Evolutionary conservation across 306 rosid genomes (phyloP).

Genomic region (Fagus sylvatica): DNA sequence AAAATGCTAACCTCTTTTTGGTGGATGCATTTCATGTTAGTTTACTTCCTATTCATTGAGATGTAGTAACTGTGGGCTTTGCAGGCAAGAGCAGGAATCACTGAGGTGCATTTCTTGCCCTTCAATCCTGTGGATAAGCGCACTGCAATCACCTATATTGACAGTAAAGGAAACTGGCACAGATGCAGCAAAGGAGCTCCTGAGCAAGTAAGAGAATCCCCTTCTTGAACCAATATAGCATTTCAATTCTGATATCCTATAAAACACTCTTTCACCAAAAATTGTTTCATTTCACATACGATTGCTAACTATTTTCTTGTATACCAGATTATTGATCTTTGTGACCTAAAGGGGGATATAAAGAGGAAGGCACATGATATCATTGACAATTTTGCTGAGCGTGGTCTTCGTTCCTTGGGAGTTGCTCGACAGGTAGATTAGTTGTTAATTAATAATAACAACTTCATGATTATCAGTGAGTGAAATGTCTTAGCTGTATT

Average conservation of each 20-base stretch:
- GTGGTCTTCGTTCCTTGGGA: slow-evolving; percentile 85
- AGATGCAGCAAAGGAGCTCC: slow-evolving; percentile 96
- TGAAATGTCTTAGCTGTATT: background rate
- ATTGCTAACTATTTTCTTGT: slow-evolving; percentile 10
- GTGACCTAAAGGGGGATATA: slow-evolving; percentile 59
- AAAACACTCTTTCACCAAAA: background rate
- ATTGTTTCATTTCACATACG: background rate
- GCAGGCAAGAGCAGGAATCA: slow-evolving; percentile 89
- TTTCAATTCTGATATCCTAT: background rate
- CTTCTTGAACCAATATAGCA: background rate
- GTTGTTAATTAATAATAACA: slow-evolving; percentile 2
- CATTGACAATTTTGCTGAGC: slow-evolving; percentile 69
- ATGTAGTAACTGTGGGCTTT: slow-evolving; percentile 9
- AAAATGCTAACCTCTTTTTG: background rate
- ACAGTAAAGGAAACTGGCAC: slow-evolving; percentile 61
- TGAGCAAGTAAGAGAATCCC: slow-evolving; percentile 60
- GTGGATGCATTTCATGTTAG: slow-evolving; percentile 2
- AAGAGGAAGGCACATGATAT: slow-evolving; percentile 51
- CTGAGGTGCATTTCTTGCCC: slow-evolving; percentile 87
- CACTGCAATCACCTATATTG: slow-evolving; percentile 83
- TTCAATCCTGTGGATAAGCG: slow-evolving; percentile 90
- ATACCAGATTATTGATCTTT: slow-evolving; percentile 76
- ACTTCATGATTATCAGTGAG: background rate
- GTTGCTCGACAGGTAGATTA: slow-evolving; percentile 68
- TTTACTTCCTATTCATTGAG: background rate